Evolutionary conservation across 192 early-diverging fungal species (phyloP).

Genomic region (Backusella psychrophila): DNA sequence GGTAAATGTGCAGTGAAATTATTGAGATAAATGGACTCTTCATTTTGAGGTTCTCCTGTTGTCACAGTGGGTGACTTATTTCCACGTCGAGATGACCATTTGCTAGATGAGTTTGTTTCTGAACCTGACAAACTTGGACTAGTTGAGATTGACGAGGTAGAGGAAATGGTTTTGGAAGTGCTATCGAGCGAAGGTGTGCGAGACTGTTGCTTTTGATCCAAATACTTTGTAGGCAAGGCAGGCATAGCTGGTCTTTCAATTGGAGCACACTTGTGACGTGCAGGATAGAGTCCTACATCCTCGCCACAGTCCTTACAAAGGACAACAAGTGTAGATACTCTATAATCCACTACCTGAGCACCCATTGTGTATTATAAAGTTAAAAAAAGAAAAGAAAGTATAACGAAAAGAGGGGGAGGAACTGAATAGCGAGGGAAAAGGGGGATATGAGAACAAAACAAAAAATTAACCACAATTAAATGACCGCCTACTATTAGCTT

Average conservation of each 20-base stretch:
- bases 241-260: conserved; percentile 21
- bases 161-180: background rate
- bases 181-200: background rate
- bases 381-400: background rate
- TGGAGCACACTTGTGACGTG: conserved; percentile 45
- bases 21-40: conserved; percentile 28
- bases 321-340: conserved; percentile 53
- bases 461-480: background rate
- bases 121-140: conserved; percentile 9
- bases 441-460: background rate
- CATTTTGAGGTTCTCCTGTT: conserved; percentile 2
- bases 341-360: conserved; percentile 47
- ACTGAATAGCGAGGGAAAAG: background rate
- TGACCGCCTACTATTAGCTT: background rate
- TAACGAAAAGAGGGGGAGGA: background rate
- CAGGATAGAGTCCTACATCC: conserved; percentile 63
- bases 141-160: background rate
- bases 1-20: background rate
- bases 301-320: conserved; percentile 61
- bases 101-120: background rate
- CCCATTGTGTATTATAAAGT: conserved; percentile 21
- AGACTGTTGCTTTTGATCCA: background rate
- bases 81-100: conserved; percentile 15
- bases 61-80: background rate
- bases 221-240: conserved; percentile 6